phyloP scores from a whole-genome alignment of 805 yeast species.

The Nakazawaea holstii region DNA sequence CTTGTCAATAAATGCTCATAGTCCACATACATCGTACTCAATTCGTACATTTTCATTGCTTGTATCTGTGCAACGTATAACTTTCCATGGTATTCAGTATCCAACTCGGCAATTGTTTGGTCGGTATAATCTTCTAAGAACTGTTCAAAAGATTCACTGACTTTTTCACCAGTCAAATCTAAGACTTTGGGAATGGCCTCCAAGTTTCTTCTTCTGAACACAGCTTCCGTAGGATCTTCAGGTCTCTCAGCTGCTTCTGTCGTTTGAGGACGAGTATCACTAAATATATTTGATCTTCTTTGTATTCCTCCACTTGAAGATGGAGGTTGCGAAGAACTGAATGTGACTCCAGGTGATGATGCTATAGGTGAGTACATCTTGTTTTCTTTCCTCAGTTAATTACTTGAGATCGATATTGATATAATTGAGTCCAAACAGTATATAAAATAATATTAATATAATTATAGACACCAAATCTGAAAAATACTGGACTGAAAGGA shows the following conservation, averaged over 20 bases:
- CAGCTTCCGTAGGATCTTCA: constrained; percentile 21
- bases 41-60: constrained; percentile 71
- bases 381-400: neutral
- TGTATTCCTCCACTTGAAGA: constrained; percentile 16
- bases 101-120: constrained; percentile 27
- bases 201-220: constrained; percentile 49
- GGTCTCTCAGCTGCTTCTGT: constrained; percentile 9
- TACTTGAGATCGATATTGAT: neutral
- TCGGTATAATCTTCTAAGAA: constrained; percentile 67
- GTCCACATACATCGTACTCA: constrained; percentile 78
- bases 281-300: constrained; percentile 19
- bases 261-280: constrained; percentile 13
- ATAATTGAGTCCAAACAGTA: neutral
- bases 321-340: constrained; percentile 22
- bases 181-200: constrained; percentile 77
- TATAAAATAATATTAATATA: neutral
- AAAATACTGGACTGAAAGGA: neutral
- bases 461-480: neutral
- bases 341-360: constrained; percentile 36
- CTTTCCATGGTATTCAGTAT: constrained; percentile 42
- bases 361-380: constrained; percentile 11
- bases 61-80: constrained; percentile 76
- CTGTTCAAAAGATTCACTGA: constrained; percentile 82
- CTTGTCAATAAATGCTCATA: constrained; percentile 69
- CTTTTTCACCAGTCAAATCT: constrained; percentile 91